These are phyloP conservation scores for Mitragyna speciosa DNA, from an alignment of 257 asterid species.

Conservation along the genomic window DNA sequence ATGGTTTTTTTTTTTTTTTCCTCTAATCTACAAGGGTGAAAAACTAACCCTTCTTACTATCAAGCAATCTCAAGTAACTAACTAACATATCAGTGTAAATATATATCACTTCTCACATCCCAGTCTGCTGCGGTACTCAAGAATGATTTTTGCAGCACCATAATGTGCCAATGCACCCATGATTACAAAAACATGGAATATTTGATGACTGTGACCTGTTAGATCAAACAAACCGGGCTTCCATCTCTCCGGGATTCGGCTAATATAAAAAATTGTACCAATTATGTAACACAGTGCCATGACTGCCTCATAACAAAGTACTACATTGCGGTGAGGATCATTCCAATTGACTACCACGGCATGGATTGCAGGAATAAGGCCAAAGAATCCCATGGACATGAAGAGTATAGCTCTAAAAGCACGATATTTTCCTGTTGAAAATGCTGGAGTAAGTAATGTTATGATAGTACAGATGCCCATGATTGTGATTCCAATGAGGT, in stretches of 20 bases:
- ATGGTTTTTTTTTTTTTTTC: constrained; percentile 4
- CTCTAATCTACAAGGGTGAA: neutral
- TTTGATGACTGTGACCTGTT: constrained; percentile 95
- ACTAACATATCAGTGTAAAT: neutral
- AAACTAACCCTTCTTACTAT: neutral
- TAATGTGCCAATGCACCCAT: constrained; percentile 93
- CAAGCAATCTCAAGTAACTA: neutral
- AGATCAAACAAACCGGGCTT: constrained; percentile 86
- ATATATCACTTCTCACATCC: constrained; percentile 36
- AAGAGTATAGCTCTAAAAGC: constrained; percentile 68
- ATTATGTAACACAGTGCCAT: constrained; percentile 76
- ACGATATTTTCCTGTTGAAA: constrained; percentile 56
- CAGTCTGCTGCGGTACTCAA: constrained; percentile 46
- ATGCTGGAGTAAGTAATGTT: constrained; percentile 68
- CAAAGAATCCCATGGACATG: constrained; percentile 82
- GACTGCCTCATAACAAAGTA: constrained; percentile 56
- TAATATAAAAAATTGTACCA: constrained; percentile 66
- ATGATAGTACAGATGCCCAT: constrained; percentile 66
- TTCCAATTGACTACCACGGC: constrained; percentile 63
- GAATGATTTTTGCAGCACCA: constrained; percentile 81
- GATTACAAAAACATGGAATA: constrained; percentile 83
- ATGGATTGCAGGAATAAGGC: constrained; percentile 76
- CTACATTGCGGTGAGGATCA: constrained; percentile 61
- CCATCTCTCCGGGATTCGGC: constrained; percentile 84
- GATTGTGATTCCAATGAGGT: constrained; percentile 67